These are phyloP conservation scores for Amanita fuliginea DNA, from an alignment of 768 basidiomycete genomes.

Conservation along the genomic window DNA sequence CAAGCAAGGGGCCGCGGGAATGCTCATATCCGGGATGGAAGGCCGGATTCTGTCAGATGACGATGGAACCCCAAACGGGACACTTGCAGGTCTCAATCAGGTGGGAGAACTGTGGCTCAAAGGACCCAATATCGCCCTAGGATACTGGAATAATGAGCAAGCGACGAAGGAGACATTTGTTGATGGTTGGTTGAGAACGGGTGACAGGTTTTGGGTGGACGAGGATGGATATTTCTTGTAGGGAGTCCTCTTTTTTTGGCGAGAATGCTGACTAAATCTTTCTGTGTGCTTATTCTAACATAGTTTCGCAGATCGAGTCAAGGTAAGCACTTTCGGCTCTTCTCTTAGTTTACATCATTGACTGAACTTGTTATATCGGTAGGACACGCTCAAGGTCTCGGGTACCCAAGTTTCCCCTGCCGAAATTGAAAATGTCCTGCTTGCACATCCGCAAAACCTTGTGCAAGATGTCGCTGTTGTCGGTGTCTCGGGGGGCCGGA, in stretches of 20 bases:
- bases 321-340: too few species aligned
- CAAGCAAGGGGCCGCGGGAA: conserved; percentile 37
- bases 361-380: neutral
- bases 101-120: conserved; percentile 56
- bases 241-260: conserved; percentile 12
- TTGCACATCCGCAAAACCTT: conserved; percentile 48
- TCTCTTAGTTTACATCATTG: too few species aligned
- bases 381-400: conserved; percentile 76
- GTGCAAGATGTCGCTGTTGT: conserved; percentile 62
- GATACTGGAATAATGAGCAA: conserved; percentile 65
- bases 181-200: conserved; percentile 66
- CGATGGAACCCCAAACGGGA: conserved; percentile 21
- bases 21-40: conserved; percentile 54
- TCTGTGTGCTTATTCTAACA: conserved; percentile 14
- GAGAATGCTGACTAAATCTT: neutral
- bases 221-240: conserved; percentile 57
- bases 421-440: conserved; percentile 62
- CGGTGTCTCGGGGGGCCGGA: conserved; percentile 62
- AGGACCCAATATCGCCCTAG: conserved; percentile 44
- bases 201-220: conserved; percentile 58
- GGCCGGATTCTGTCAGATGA: conserved; percentile 52
- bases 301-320: conserved; percentile 64
- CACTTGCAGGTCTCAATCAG: conserved; percentile 39
- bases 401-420: conserved; percentile 73
- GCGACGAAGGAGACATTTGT: conserved; percentile 59